Percentiles rank a stretch among this genome's conserved stretches.
These are phyloP conservation scores for Wickerhamomyces xylosicus DNA, from an alignment of 805 yeast genomes.

Conservation along the genomic window DNA sequence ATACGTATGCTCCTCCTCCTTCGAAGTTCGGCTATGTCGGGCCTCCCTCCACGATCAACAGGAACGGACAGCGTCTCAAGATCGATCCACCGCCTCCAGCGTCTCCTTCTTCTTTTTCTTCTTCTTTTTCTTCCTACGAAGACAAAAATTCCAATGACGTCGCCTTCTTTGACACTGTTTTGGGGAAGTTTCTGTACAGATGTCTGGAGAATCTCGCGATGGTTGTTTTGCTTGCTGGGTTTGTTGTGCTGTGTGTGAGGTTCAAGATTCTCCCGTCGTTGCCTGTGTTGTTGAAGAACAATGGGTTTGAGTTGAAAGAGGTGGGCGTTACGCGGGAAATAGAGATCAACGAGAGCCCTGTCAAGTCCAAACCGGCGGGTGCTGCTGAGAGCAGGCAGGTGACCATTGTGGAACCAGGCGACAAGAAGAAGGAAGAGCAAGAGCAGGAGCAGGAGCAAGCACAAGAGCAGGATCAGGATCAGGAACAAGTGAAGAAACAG, in stretches of 20 bases:
- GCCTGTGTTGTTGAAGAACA: slow-evolving; percentile 20
- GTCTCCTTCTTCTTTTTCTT: too few relatives aligned
- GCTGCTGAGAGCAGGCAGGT: too few relatives aligned
- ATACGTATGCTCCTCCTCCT: slow-evolving; percentile 8
- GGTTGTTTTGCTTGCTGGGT: slow-evolving; percentile 19
- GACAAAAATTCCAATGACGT: too few relatives aligned
- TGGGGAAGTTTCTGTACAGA: slow-evolving; percentile 23
- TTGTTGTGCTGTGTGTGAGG: slow-evolving; percentile 20
- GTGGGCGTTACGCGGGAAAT: slow-evolving; percentile 10
- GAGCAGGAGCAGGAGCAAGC: slow-evolving; percentile 20
- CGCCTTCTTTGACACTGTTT: slow-evolving; percentile 13
- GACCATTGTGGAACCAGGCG: too few relatives aligned
- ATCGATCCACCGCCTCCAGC: too few relatives aligned
- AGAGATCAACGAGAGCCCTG: neutral
- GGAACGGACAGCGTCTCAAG: too few relatives aligned
- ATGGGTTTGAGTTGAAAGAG: slow-evolving; percentile 22
- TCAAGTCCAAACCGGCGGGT: slow-evolving; percentile 1
- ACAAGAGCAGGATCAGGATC: slow-evolving; percentile 11
- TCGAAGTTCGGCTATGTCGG: slow-evolving; percentile 11
- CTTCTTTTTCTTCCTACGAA: too few relatives aligned
- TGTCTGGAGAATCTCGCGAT: slow-evolving; percentile 30
- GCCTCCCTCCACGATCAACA: too few relatives aligned
- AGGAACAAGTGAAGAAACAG: slow-evolving; percentile 33
- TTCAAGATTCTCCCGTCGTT: slow-evolving; percentile 24
- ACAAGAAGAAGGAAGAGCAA: slow-evolving; percentile 3